Evolutionary conservation across 1,284 basidiomycete genomes (phyloP), one percentile per base, ranked within the genome.

Genomic region (Sphagnurus paluster): DNA sequence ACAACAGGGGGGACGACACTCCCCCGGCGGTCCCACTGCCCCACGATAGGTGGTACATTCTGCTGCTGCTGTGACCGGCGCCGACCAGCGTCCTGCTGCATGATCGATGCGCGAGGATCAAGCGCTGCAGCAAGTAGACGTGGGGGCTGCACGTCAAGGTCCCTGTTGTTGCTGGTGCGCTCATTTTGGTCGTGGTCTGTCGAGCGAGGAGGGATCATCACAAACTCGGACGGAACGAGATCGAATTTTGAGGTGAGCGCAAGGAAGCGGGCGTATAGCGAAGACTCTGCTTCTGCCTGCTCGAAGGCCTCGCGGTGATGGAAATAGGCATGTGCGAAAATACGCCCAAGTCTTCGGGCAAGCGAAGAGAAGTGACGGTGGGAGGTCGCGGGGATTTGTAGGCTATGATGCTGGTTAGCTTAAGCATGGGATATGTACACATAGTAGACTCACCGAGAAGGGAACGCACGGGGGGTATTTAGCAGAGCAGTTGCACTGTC

Each of bases 251-350:
- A 76, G 8, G 87, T 88, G 46, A 98, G 80, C 2, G 84, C 84
- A 42, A 90, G 78, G 72, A 98, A 98, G 52, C 95, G 87, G 23
- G 88, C 86, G 60, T 98, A 98, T 1, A 98, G 75, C 0, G 88
- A 89, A 4, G 89, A 93, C 65, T 98, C 93, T 2, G 86, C 89
- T 67, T 96, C 93, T 34, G 90, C 90, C 58, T 90, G 85, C 56
- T 92, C 85, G 59, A 95, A 98, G 0, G 85, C 81, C 59, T 96
- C 94, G 47, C 90, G 85, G 66, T 98, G 93, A 63, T 93, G 90
- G 70, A 88, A 93, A 71, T 92, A 96, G 1, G 94, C 93, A 66
- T 99, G 96, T 0, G 91, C 91, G 63, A 99, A 98, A 58, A 98
- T 94, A 38, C 96, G 83, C 5, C 93, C 93, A 2, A 98, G 80